Evolutionary conservation across 2,329 filamentous ascomycete species (phyloP), one percentile per base, ranked within the genome.

Genomic region (Hawksworthiomyces lignivorus): DNA sequence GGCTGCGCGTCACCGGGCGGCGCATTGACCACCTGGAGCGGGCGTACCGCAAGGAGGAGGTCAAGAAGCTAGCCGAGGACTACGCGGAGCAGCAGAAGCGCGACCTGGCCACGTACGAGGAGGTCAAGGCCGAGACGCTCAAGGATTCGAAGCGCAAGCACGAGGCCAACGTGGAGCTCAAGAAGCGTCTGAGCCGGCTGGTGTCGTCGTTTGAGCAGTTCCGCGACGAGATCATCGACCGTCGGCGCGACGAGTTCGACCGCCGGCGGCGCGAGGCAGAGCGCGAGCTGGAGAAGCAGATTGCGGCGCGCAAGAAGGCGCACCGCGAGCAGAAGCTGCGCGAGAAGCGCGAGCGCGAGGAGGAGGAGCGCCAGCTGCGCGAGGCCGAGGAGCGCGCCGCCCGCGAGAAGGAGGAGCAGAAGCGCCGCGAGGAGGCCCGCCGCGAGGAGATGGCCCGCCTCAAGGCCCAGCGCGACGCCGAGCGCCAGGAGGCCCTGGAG

Each of bases 11-110:
- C 55, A 94, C 89, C 47, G 87, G 84, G 62, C 97, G 96, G 78
- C 84, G 92, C 50, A 86, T 96, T 56, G 92, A 98, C 60, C 90
- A 98, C 67, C 70, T 98, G 54, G 92, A 98, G 72, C 86, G 92
- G 69, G 92, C 92, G 28, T 94, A 94, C 76, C 83, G 92, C 56
- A 87, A 90, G 62, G 92, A 97, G 68, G 92, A 98, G 65, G 69
- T 83, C 57, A 95, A 96, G 77, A 90, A 96, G 66, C 70, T 97
- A 45, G 71, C 80, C 44, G 80, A 82, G 38, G 92, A 98, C 58
- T 95, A 94, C 58, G 83, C 85, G 50, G 72, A 70, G 54, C 92
- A 98, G 67, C 81, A 82, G 59, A 77, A 88, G 58, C 70, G 67
- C 44, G 92, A 98, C 58, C 62, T 82, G 50, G 81, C 79, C 43